Conservation (phyloP, 345 rosid genomes). For the Kernera saxatilis region DNA sequence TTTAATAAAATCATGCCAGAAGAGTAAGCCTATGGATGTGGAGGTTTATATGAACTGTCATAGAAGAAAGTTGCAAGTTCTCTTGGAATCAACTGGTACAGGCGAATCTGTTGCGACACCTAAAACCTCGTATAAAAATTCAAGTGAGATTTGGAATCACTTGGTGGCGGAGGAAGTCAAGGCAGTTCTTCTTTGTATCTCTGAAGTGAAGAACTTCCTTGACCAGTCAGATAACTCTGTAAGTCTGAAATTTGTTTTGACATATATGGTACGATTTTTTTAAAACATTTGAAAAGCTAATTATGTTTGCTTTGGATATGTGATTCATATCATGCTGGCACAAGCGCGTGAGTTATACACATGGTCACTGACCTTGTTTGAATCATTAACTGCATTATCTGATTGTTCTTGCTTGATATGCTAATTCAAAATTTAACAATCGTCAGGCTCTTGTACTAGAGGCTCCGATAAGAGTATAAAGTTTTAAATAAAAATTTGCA, state of each 20-base stretch:
- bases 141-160: constrained; percentile 45
- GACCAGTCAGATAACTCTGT: constrained; percentile 60
- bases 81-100: constrained; percentile 52
- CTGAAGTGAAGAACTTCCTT: constrained; percentile 47
- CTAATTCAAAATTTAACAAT: background rate
- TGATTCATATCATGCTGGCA: background rate
- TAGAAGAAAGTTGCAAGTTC: constrained; percentile 70
- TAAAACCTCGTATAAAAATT: constrained; percentile 39
- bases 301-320: constrained; percentile 15
- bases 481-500: background rate
- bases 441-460: background rate
- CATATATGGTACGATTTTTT: constrained; percentile 1
- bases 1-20: constrained; percentile 67
- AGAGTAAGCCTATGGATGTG: constrained; percentile 47
- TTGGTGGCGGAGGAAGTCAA: constrained; percentile 80
- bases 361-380: constrained; percentile 2
- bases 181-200: constrained; percentile 54
- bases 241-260: constrained; percentile 34
- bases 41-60: constrained; percentile 74
- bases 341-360: background rate
- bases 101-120: constrained; percentile 33
- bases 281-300: background rate
- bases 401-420: constrained; percentile 17
- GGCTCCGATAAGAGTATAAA: background rate
- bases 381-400: constrained; percentile 4